Evolutionary conservation across 148 eudicot genomes (phyloP), one percentile per base, ranked within the genome.

Genomic region (Rhododendron mucronatum): DNA sequence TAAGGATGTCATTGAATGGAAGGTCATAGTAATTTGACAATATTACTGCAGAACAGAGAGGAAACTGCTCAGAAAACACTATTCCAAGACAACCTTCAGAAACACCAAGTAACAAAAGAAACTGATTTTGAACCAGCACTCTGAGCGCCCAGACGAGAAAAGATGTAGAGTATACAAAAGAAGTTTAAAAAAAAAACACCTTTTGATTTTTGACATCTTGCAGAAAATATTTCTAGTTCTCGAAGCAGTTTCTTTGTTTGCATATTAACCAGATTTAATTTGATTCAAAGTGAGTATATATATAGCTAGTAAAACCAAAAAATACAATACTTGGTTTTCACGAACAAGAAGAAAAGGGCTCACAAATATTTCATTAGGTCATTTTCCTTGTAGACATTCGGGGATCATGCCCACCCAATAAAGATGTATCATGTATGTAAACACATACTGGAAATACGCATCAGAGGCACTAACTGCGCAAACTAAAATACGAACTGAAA

Each of bases 11-110:
- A 45, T 41, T 45, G 81, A 78, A 45, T 45, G 81, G 81, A 20
- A 78, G 81, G 47, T 78, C 81, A 45, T 78, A 78, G 53, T 44
- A 45, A 45, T 78, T 45, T 23, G 81, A 41, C 33, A 78, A 78
- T 41, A 78, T 78, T 41, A 78, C 81, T 78, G 81, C 81, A 74
- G 78, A 78, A 41, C 50, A 23, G 81, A 15, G 53, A 44, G 15
- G 50, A 78, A 78, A 78, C 81, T 74, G 78, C 78, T 74, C 15
- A 74, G 39, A 69, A 74, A 74, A 75, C n/a, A 75, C 11, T 35
- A 35, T 75, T 16, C 77, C 78, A 75, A 75, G 44, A 37, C 78
- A 74, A 15, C 44, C 78, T 35, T 67, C 39, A 69, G 1, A 30
- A 13, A 69, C 18, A 71, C 18, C 77, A 71, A 71, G 35, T 71